Conservation (phyloP, 768 basidiomycete species). For the Boletus rubescentipes region DNA sequence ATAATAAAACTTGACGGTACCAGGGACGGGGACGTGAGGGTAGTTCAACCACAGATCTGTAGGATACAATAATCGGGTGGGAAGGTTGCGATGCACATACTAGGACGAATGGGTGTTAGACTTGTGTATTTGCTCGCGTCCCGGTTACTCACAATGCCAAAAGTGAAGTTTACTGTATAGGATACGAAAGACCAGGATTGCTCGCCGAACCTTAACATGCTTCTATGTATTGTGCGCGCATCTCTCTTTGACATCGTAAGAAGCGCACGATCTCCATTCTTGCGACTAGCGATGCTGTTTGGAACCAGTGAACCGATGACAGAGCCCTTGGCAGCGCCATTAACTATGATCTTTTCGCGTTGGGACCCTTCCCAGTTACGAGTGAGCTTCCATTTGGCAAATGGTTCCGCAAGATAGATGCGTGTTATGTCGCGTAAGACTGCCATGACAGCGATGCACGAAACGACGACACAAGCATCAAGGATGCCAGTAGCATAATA, state of each 20-base stretch:
- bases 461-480: slow-evolving; percentile 77
- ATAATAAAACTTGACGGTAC: slow-evolving; percentile 68
- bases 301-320: no score
- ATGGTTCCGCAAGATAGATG: no score
- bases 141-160: slow-evolving; percentile 70
- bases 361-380: slow-evolving; percentile 42
- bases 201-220: slow-evolving; percentile 83
- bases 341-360: slow-evolving; percentile 16
- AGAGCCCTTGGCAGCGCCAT: slow-evolving; percentile 27
- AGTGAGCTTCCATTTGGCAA: no score
- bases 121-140: no score
- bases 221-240: slow-evolving; percentile 60
- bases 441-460: slow-evolving; percentile 81
- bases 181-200: slow-evolving; percentile 78
- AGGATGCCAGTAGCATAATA: slow-evolving; percentile 59
- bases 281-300: slow-evolving; percentile 33
- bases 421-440: no score
- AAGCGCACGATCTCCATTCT: slow-evolving; percentile 22
- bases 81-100: no score
- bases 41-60: slow-evolving; percentile 72
- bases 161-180: slow-evolving; percentile 69
- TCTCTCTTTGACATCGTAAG: slow-evolving; percentile 40
- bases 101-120: slow-evolving; percentile 7
- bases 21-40: slow-evolving; percentile 77
- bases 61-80: slow-evolving; percentile 44